A percentile compares a stretch with the other conserved stretches of the same genome.
Conservation (phyloP, 2,329 filamentous ascomycete genomes). For the Phaeosphaeria sp. region DNA sequence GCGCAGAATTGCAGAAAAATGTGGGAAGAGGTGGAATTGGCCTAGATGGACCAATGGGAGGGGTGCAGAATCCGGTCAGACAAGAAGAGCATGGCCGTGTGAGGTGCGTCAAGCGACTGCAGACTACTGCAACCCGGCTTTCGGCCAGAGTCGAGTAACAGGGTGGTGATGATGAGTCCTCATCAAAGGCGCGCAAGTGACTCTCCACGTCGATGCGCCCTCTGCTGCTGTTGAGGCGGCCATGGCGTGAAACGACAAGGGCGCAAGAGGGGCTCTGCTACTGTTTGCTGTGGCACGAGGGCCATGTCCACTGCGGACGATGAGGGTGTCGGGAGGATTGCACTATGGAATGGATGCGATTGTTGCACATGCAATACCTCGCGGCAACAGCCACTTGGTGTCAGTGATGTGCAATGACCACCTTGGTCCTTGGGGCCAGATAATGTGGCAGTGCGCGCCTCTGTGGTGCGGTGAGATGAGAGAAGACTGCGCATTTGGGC, state of each 20-base stretch:
- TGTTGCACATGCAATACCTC: conserved; percentile 11
- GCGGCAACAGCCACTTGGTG: conserved; percentile 16
- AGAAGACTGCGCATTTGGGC: conserved; percentile 28
- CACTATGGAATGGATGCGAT: conserved; percentile 4
- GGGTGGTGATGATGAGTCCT: conserved; percentile 8
- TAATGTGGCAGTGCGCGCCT: conserved; percentile 31
- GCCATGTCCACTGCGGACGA: neutral
- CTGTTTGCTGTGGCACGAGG: neutral
- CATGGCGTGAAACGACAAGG: neutral
- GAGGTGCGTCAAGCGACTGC: conserved; percentile 26
- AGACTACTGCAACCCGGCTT: conserved; percentile 21
- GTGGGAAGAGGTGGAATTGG: conserved; percentile 5
- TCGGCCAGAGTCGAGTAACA: conserved; percentile 17
- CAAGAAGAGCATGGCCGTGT: conserved; percentile 31
- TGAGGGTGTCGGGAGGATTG: conserved; percentile 3
- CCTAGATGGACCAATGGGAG: conserved; percentile 29
- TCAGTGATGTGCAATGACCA: conserved; percentile 11
- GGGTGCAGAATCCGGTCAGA: conserved; percentile 38
- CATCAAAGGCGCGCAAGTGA: conserved; percentile 4
- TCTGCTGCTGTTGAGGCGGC: conserved; percentile 6
- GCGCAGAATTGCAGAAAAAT: conserved; percentile 14
- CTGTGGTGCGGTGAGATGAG: conserved; percentile 29
- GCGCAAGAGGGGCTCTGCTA: conserved; percentile 6
- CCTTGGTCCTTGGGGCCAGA: conserved; percentile 7
- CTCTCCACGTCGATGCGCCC: conserved; percentile 6